These are phyloP conservation scores for Takakia lepidozioides DNA, from an alignment of 225 moss, liverwort and hornwort genomes.

Conservation along the genomic window DNA sequence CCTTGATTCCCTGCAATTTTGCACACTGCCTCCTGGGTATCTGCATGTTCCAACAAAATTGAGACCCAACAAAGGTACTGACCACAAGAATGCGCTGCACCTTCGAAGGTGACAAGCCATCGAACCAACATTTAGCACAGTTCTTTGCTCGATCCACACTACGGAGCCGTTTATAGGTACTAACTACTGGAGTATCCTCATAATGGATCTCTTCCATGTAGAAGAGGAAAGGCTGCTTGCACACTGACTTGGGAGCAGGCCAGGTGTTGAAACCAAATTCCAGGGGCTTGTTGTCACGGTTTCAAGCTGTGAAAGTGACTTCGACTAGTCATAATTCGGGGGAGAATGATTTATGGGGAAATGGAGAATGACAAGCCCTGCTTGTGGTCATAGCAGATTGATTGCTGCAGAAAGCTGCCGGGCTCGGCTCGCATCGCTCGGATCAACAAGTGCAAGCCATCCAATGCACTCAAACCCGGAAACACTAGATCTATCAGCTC, in stretches of 20 bases:
- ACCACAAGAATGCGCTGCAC: conserved; percentile 65
- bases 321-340: conserved; percentile 60
- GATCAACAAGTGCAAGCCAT: conserved; percentile 57
- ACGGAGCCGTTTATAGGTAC: conserved; percentile 53
- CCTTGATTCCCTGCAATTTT: conserved; percentile 43
- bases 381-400: conserved; percentile 67
- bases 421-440: conserved; percentile 83
- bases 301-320: conserved; percentile 88
- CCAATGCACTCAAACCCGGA: conserved; percentile 61
- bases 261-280: conserved; percentile 89
- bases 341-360: conserved; percentile 77
- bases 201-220: conserved; percentile 66
- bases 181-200: conserved; percentile 35
- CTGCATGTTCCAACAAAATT: conserved; percentile 23
- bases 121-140: conserved; percentile 67
- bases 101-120: conserved; percentile 43
- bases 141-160: conserved; percentile 68
- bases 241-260: conserved; percentile 45
- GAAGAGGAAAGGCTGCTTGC: conserved; percentile 74
- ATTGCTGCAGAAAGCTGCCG: conserved; percentile 80
- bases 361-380: conserved; percentile 74
- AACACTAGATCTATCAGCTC: conserved; percentile 80
- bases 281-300: conserved; percentile 35
- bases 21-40: conserved; percentile 90
- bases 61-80: conserved; percentile 11